A percentile compares a stretch with the other conserved stretches of the same genome.
phyloP scores from a whole-genome alignment of 768 basidiomycete genomes.

The Pilatotrama ljubarskyi region DNA sequence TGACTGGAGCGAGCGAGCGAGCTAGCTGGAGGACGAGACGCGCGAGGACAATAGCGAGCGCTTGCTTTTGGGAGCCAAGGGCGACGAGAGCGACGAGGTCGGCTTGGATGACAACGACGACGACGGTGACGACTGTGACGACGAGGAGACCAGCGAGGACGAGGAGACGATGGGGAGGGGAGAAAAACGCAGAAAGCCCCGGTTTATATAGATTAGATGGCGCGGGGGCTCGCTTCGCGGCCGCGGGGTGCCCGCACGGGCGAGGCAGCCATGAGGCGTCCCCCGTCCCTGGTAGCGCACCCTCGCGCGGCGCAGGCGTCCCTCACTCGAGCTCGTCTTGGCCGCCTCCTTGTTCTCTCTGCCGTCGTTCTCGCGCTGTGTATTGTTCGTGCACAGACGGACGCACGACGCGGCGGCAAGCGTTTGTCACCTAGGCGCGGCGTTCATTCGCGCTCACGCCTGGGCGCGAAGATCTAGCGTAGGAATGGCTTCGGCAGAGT shows the following conservation, averaged over 20 bases:
- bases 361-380: background rate
- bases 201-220: constrained; percentile 55
- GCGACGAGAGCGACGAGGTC: constrained; percentile 4
- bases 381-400: background rate
- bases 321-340: too few relatives aligned
- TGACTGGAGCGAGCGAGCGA: background rate
- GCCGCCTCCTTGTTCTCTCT: background rate
- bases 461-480: background rate
- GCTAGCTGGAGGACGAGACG: background rate
- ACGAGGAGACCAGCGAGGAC: constrained; percentile 26
- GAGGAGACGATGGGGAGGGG: constrained; percentile 30
- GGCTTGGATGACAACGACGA: constrained; percentile 28
- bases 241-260: constrained; percentile 42
- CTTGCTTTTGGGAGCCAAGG: constrained; percentile 7
- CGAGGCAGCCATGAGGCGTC: constrained; percentile 46
- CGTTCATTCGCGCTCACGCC: background rate
- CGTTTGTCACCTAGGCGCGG: background rate
- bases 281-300: constrained; percentile 11
- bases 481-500: background rate
- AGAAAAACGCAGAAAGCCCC: constrained; percentile 23
- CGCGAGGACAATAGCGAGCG: constrained; percentile 8
- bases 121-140: constrained; percentile 20
- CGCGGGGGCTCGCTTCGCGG: constrained; percentile 32
- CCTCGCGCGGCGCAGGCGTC: constrained; percentile 3
- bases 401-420: background rate